Evolutionary conservation across 306 rosid species (phyloP), one percentile per base, ranked within the genome.

Genomic region (Fragaria ananassa): DNA sequence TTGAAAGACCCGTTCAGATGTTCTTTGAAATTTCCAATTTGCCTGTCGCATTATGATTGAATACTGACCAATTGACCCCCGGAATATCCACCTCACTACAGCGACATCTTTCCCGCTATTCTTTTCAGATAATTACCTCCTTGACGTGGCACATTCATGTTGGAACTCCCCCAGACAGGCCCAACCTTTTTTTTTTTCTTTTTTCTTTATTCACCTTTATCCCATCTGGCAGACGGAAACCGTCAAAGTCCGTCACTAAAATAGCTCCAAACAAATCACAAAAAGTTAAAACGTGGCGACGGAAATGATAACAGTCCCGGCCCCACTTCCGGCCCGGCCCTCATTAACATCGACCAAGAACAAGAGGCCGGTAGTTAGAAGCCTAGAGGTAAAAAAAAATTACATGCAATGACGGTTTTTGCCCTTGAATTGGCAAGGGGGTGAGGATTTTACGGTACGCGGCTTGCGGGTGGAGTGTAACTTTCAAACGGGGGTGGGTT

Each of bases 391-490:
- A 8, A 42, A 10, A 8, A 8, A 42, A 9, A 9, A 2, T 8
- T 8, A 42, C 7, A 42, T 10, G 46, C 41, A 42, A 42, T 50
- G 58, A 76, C 77, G 1, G 3, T 49, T 39, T 39, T 23, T 69
- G 2, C 63, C 84, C 81, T 64, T 60, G 15, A 1, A 39, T 3
- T 47, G 7, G 56, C 68, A 29, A 14, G 3, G 6, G 3, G 6
- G 6, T 1, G 37, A 15, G 12, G 25, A 18, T 13, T 34, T 42
- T 42, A 27, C 9, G 35, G 72, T 10, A 68, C 65, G 37, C 5
- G 15, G 73, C 41, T 70, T 41, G 27, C 82, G 74, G 82, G 9
- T 69, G 74, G 50, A 18, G 70, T 10, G 82, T 44, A 31, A 61
- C 50, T 70, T 74, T 74, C 70, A 15, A 51, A 9, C 11, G 7